These are phyloP conservation scores for Cydonia oblonga DNA, from an alignment of 331 rosid genomes.

Conservation along the genomic window DNA sequence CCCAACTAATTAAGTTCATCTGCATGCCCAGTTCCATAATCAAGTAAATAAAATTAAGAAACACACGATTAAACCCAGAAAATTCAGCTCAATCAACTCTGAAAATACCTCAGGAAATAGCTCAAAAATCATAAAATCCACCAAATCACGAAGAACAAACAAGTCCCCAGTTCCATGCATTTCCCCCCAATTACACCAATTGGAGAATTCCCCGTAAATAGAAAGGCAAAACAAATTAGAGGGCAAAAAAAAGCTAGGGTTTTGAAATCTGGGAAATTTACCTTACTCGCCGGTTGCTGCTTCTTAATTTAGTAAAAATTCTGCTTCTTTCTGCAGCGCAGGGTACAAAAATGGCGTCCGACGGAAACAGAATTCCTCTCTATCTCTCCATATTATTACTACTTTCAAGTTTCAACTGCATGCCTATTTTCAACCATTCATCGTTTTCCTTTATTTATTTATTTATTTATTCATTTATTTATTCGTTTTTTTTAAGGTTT, in stretches of 20 bases:
- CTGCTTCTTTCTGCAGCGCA: background rate
- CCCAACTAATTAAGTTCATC: background rate
- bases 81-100: background rate
- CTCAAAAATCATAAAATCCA: background rate
- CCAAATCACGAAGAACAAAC: background rate
- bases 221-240: background rate
- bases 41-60: background rate
- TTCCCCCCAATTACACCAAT: background rate
- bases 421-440: background rate
- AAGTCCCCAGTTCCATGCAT: background rate
- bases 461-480: background rate
- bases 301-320: background rate
- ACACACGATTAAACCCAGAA: background rate
- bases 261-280: slow-evolving; percentile 4
- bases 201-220: background rate
- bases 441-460: background rate
- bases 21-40: background rate
- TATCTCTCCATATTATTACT: background rate
- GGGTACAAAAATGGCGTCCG: background rate
- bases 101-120: background rate
- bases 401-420: background rate
- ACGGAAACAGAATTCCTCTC: background rate
- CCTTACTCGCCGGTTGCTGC: slow-evolving; percentile 1
- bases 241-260: slow-evolving; percentile 18
- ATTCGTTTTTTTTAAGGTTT: too few species aligned